phyloP scores from a whole-genome alignment of 805 yeast genomes.

The Wickerhamiella alocasiicola region DNA sequence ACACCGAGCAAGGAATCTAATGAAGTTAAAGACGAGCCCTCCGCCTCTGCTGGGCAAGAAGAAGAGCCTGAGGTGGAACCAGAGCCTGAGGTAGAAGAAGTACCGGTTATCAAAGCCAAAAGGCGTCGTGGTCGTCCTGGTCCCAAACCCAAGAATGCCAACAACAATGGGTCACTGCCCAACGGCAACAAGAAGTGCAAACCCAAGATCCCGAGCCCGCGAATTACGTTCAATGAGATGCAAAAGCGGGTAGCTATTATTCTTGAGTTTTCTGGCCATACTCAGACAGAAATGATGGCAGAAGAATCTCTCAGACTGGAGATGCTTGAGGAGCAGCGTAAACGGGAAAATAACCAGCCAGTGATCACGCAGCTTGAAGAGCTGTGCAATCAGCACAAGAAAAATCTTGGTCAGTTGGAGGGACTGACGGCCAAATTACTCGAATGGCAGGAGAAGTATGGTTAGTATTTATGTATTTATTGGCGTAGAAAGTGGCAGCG shows the following conservation, averaged over 20 bases:
- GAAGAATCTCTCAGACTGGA: constrained; percentile 52
- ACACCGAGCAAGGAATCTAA: not conserved
- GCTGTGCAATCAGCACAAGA: constrained; percentile 41
- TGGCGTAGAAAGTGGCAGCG: too few species aligned
- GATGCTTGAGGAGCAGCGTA: constrained; percentile 29
- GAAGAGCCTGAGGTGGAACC: not conserved
- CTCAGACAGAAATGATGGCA: constrained; percentile 68
- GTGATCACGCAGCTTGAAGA: constrained; percentile 25
- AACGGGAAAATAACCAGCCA: constrained; percentile 15
- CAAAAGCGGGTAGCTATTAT: constrained; percentile 80
- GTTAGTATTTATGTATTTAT: constrained; percentile 8
- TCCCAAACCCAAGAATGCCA: not conserved
- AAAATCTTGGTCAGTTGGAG: constrained; percentile 57
- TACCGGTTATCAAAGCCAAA: not conserved
- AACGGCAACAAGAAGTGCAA: constrained; percentile 9
- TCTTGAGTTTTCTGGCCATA: constrained; percentile 77
- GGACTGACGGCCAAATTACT: constrained; percentile 56
- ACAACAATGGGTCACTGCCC: not conserved
- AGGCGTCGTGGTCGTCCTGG: not conserved
- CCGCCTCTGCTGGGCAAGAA: not conserved
- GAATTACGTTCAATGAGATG: constrained; percentile 70
- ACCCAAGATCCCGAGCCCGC: constrained; percentile 71
- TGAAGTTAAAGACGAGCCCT: not conserved
- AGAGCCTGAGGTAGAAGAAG: constrained; percentile 1
- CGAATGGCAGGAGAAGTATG: constrained; percentile 63